phyloP scores from a whole-genome alignment of 2,329 filamentous ascomycete species.

The Pseudocercospora vitis region DNA sequence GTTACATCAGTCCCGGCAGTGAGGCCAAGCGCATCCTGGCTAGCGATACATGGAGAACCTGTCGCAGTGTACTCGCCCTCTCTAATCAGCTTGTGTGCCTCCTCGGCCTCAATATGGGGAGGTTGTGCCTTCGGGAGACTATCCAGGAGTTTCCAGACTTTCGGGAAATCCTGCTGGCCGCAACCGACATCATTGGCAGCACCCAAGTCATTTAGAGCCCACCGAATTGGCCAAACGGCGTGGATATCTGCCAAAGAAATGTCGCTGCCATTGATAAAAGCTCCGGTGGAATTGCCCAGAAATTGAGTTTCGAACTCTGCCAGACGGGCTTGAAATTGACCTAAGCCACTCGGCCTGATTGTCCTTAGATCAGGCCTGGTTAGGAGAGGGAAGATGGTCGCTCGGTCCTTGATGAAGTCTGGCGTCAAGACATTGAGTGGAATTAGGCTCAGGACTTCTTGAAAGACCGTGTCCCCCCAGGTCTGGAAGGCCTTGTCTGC shows the following conservation, averaged over 20 bases:
- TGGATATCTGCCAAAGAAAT: constrained; percentile 33
- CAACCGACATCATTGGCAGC: constrained; percentile 25
- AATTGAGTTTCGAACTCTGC: constrained; percentile 29
- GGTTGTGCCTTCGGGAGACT: constrained; percentile 24
- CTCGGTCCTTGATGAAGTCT: constrained; percentile 16
- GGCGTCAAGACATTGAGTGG: constrained; percentile 12
- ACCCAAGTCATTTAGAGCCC: constrained; percentile 29
- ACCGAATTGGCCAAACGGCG: constrained; percentile 29
- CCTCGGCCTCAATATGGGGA: constrained; percentile 29
- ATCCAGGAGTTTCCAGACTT: constrained; percentile 30
- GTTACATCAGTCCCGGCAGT: constrained; percentile 26
- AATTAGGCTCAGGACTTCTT: constrained; percentile 27
- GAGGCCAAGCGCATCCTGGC: constrained; percentile 28
- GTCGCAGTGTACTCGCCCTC: constrained; percentile 22
- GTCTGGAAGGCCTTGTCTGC: constrained; percentile 34
- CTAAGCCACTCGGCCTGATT: constrained; percentile 28
- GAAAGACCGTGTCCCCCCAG: constrained; percentile 32
- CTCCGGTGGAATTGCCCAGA: constrained; percentile 20
- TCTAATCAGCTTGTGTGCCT: constrained; percentile 30
- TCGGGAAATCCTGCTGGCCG: constrained; percentile 30
- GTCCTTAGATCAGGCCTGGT: constrained; percentile 26
- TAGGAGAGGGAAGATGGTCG: constrained; percentile 32
- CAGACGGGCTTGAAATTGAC: constrained; percentile 26
- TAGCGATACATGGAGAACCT: constrained; percentile 18
- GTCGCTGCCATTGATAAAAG: constrained; percentile 27